Evolutionary conservation across 2,329 filamentous ascomycete species (phyloP), one percentile per base, ranked within the genome.

Genomic region (Ophiostoma sp.): DNA sequence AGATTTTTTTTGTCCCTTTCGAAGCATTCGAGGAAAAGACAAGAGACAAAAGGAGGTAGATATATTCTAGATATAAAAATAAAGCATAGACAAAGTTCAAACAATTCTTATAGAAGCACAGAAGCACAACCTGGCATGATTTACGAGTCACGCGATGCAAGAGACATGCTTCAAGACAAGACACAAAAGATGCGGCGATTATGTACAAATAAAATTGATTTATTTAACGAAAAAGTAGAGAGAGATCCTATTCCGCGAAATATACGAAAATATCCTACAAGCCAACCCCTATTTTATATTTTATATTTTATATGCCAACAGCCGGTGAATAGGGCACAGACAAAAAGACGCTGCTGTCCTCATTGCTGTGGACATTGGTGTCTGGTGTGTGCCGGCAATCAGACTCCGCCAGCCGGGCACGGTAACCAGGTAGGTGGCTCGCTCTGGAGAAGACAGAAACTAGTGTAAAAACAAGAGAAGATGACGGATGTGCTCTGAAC

Each of bases 221-320:
- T 4, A 27, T 57, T 5, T 1, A 27, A 23, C 52, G 23, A 57
- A 31, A 57, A 57, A 57, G 52, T 57, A 57, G 52, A 57, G 52
- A 71, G 70, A 69, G 68, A 68, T 69, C 62, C 35, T 64, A 65
- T 65, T 65, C 17, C 60, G 20, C 62, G 62, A 20, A 39, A 65
- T 65, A 39, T 65, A 39, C 62, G 62, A 39, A 64, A 65, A 65
- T 65, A 65, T 65, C 62, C 10, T 65, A 65, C 62, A 65, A 39
- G 62, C 33, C 60, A 64, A 64, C 60, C 62, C 62, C 62, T 31
- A 3, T n/a, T n/a, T n/a, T n/a, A n/a, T n/a, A 31, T 31, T 31
- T 31, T 31, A 31, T 31, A 11, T n/a, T 65, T 65, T 65, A 7
- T 23, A 39, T 65, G 35, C 62, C 62, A 65, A 65, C 60, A 65